Evolutionary conservation across 306 rosid genomes (phyloP).

Genomic region (Cercis canadensis): DNA sequence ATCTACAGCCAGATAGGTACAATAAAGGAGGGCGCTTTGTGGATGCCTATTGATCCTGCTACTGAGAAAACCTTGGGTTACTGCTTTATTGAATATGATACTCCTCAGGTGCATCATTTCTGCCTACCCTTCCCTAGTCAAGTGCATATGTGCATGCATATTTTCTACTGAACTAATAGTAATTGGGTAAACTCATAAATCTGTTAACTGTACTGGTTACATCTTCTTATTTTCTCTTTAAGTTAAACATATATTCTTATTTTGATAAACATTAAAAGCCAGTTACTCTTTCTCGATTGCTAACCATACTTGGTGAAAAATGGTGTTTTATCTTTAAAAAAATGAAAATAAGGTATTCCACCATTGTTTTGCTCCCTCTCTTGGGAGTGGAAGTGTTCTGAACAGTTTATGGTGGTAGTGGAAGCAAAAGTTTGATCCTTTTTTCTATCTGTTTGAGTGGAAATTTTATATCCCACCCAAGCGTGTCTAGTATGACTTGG

Average conservation of each 20-base stretch:
- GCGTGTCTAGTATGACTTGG: background rate
- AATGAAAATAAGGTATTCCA: background rate
- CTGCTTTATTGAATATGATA: constrained; percentile 73
- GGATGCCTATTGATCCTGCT: constrained; percentile 68
- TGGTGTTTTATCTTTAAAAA: background rate
- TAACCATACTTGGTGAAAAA: background rate
- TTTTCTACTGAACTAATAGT: background rate
- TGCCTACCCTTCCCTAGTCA: background rate
- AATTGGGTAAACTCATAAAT: background rate
- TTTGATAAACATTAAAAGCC: background rate
- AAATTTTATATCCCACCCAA: background rate
- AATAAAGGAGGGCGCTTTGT: constrained; percentile 64
- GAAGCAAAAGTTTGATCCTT: background rate
- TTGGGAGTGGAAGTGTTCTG: background rate
- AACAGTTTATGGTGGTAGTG: too few species aligned
- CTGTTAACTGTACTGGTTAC: background rate
- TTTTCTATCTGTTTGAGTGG: background rate
- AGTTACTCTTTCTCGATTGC: background rate
- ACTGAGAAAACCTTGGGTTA: constrained; percentile 69
- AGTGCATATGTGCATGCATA: background rate
- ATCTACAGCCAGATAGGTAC: constrained; percentile 70
- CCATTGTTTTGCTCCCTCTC: background rate
- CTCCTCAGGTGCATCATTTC: constrained; percentile 60
- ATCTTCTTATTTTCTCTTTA: background rate
- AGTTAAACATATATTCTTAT: background rate